Conservation (phyloP, 495 filamentous ascomycete genomes). For the Immersiella caudata region DNA sequence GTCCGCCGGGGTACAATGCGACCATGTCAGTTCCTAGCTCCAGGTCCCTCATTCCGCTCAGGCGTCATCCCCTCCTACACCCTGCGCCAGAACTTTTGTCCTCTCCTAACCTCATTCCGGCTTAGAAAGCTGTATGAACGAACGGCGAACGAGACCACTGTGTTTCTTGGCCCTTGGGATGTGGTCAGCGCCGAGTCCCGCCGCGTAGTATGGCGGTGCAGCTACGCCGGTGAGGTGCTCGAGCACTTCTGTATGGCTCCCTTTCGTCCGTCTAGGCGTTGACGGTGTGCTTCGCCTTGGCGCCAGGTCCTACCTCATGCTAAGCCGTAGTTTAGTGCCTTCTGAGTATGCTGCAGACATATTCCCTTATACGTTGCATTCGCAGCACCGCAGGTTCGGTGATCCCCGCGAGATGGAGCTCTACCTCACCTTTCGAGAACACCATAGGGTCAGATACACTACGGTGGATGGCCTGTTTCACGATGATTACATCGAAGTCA, state of each 20-base stretch:
- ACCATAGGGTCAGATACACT: slow-evolving; percentile 39
- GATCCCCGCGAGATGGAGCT: slow-evolving; percentile 41
- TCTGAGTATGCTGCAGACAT: slow-evolving; percentile 36
- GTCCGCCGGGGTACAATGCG: slow-evolving; percentile 43
- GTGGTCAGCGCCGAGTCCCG: slow-evolving; percentile 33
- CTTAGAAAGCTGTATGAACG: slow-evolving; percentile 40
- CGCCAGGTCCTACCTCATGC: not conserved
- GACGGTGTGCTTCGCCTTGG: not conserved
- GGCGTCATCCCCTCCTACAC: not conserved
- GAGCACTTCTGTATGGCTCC: slow-evolving; percentile 40
- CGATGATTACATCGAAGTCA: slow-evolving; percentile 40
- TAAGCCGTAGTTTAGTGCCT: slow-evolving; percentile 32
- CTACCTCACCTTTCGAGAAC: slow-evolving; percentile 38
- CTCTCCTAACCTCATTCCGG: slow-evolving; percentile 24
- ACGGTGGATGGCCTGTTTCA: slow-evolving; percentile 35
- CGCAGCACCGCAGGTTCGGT: slow-evolving; percentile 39
- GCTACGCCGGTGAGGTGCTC: slow-evolving; percentile 40
- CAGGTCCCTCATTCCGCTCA: not conserved
- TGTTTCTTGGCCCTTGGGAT: slow-evolving; percentile 46
- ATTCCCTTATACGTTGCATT: slow-evolving; percentile 39
- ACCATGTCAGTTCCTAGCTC: slow-evolving; percentile 35
- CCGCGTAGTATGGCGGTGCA: slow-evolving; percentile 41
- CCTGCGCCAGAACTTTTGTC: slow-evolving; percentile 12
- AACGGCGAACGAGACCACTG: slow-evolving; percentile 35
- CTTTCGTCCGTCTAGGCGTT: not conserved